Conservation (phyloP, 1,284 basidiomycete genomes). For the Ustilago xerochloae region DNA sequence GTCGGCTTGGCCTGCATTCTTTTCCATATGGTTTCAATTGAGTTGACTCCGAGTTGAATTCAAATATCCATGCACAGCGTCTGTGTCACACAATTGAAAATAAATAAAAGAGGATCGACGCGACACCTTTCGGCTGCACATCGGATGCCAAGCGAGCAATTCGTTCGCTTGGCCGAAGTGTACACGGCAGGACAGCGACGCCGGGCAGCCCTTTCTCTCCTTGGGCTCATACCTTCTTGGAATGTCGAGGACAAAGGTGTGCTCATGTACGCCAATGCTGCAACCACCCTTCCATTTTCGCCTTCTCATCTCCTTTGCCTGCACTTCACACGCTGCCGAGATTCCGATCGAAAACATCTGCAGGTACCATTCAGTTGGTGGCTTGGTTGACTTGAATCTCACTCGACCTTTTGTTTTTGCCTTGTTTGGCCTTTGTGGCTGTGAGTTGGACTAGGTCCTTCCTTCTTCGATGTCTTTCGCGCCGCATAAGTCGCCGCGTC, state of each 20-base stretch:
- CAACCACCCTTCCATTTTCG: not conserved
- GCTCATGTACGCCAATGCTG: too few species aligned
- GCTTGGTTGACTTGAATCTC: too few species aligned
- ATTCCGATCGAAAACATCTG: not conserved
- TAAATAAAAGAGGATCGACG: constrained; percentile 1
- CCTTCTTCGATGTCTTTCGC: not conserved
- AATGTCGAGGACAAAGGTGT: not conserved
- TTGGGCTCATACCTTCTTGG: not conserved
- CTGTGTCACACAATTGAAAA: too few species aligned
- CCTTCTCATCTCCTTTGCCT: not conserved
- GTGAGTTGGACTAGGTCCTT: not conserved
- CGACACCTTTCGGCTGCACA: constrained; percentile 25
- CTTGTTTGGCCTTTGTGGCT: not conserved
- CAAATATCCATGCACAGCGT: too few species aligned
- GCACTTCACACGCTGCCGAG: not conserved
- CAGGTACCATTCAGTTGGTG: not conserved
- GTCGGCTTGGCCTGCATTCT: too few species aligned
- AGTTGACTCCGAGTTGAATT: not conserved
- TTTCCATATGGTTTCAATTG: not conserved
- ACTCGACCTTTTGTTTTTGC: not conserved
- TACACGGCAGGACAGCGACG: too few species aligned
- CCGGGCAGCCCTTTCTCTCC: not conserved
- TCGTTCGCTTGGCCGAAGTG: too few species aligned
- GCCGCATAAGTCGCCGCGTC: not conserved
- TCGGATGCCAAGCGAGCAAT: constrained; percentile 24